A percentile compares a stretch with the other conserved stretches of the same genome.
phyloP scores from a whole-genome alignment of 2,329 filamentous ascomycete genomes.

The Aspergillus proliferans region DNA sequence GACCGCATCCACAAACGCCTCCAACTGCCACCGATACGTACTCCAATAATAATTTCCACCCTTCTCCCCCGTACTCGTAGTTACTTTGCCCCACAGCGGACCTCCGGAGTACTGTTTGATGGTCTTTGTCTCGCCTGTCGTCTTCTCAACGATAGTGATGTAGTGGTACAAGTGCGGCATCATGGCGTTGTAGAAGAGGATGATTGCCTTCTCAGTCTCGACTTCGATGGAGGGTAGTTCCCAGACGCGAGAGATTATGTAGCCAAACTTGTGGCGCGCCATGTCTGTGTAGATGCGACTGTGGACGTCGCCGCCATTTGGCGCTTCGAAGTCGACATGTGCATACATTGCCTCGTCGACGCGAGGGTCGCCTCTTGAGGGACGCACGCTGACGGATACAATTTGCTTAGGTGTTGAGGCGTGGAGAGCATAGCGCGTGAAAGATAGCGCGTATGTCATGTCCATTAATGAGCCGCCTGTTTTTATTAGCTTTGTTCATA shows the following conservation, averaged over 20 bases:
- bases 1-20: constrained; percentile 45
- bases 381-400: constrained; percentile 23
- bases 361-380: constrained; percentile 18
- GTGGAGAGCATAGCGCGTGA: constrained; percentile 27
- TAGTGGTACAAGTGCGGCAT: constrained; percentile 32
- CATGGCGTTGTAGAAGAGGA: constrained; percentile 28
- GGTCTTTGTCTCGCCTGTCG: constrained; percentile 15
- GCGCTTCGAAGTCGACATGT: constrained; percentile 20
- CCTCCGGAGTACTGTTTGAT: constrained; percentile 22
- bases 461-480: constrained; percentile 36
- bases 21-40: constrained; percentile 44
- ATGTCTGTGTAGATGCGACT: constrained; percentile 28
- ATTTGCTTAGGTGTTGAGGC: constrained; percentile 22
- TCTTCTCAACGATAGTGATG: constrained; percentile 24
- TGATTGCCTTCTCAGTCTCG: constrained; percentile 24
- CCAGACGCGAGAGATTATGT: constrained; percentile 24
- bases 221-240: constrained; percentile 28
- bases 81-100: constrained; percentile 24
- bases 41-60: constrained; percentile 37
- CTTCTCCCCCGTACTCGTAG: constrained; percentile 14
- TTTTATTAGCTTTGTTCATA: not conserved
- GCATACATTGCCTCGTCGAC: constrained; percentile 29
- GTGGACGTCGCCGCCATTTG: constrained; percentile 14
- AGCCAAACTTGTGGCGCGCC: constrained; percentile 16
- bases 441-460: constrained; percentile 30